Conservation (phyloP, 192 early-diverging fungal species). For the Umbelopsis ramanniana region DNA sequence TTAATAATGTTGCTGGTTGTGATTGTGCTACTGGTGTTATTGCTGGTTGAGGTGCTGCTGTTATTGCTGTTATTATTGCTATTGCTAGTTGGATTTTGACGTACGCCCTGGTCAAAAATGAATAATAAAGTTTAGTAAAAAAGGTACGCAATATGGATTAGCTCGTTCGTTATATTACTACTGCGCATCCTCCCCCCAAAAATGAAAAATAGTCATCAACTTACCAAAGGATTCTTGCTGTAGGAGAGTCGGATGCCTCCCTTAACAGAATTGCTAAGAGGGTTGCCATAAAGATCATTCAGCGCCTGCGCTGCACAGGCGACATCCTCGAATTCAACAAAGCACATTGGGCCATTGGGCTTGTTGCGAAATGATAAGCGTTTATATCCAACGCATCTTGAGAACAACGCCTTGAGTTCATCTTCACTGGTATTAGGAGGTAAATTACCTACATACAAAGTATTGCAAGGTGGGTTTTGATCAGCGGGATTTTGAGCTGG, state of each 20-base stretch:
- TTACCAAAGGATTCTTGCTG: constrained; percentile 90
- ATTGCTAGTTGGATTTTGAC: constrained; percentile 19
- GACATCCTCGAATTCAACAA: constrained; percentile 99
- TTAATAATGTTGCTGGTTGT: constrained; percentile 16
- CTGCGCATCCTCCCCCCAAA: too few species aligned
- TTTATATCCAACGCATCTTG: constrained; percentile 84
- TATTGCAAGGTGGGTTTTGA: constrained; percentile 99
- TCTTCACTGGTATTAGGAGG: constrained; percentile 91
- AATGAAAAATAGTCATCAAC: not conserved
- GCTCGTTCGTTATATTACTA: not conserved
- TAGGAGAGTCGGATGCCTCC: constrained; percentile 94
- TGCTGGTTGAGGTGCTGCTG: constrained; percentile 21
- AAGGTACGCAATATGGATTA: not conserved
- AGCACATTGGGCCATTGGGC: constrained; percentile 98
- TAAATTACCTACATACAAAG: constrained; percentile 98
- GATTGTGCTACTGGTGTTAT: not conserved
- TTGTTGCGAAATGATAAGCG: constrained; percentile 88
- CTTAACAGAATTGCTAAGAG: constrained; percentile 82
- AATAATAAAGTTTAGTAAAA: not conserved
- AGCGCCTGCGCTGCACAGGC: constrained; percentile 90
- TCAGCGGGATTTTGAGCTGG: constrained; percentile 73
- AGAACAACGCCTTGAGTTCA: constrained; percentile 85
- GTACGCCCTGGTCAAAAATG: not conserved
- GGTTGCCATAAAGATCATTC: constrained; percentile 86
- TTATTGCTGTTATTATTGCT: constrained; percentile 16